Percentiles rank a stretch among this genome's conserved stretches.
Evolutionary conservation across 169 alveolate species (phyloP).

Genomic region (Amoebophrya sp.): DNA sequence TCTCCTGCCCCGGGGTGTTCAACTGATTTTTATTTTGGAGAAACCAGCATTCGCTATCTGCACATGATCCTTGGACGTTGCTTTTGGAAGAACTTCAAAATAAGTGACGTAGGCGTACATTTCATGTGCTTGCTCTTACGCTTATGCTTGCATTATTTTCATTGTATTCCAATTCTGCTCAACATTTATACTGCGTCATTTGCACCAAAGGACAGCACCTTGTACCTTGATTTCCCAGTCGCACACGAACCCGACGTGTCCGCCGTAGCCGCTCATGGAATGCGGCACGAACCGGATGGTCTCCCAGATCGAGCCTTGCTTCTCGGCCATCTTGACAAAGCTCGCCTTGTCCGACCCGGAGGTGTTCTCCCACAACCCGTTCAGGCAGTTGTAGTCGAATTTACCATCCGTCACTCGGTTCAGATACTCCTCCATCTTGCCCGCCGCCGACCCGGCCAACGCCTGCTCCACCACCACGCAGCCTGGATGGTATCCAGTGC

Average conservation of each 20-base stretch:
- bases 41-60: not conserved
- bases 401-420: not conserved
- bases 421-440: not conserved
- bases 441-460: not conserved
- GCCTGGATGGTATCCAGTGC: no score
- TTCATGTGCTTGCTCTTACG: not conserved
- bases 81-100: not conserved
- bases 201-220: not conserved
- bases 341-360: no score
- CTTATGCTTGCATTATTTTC: not conserved
- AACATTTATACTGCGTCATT: not conserved
- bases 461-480: not conserved
- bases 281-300: not conserved
- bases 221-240: not conserved
- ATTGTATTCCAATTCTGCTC: not conserved
- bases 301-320: not conserved
- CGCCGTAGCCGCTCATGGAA: not conserved
- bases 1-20: not conserved
- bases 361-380: not conserved
- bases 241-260: not conserved
- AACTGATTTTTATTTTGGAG: no score
- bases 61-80: not conserved
- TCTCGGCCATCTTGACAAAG: not conserved
- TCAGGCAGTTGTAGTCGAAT: not conserved
- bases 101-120: not conserved